Evolutionary conservation across 2,329 filamentous ascomycete species (phyloP), one percentile per base, ranked within the genome.

Genomic region (Penicillium aurantiogriseum): DNA sequence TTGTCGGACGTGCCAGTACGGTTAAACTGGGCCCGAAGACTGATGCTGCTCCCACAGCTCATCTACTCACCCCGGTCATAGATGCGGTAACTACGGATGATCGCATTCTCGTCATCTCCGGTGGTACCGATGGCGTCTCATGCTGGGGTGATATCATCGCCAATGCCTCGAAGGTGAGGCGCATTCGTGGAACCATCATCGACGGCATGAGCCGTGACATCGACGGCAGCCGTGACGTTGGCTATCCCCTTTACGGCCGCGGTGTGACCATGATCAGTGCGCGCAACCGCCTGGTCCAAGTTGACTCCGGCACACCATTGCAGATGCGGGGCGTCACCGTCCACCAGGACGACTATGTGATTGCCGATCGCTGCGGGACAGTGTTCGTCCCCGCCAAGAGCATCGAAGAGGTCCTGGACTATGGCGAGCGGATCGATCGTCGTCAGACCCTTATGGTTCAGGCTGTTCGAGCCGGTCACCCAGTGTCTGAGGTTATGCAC

Each of bases 181-280:
- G 47, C 0, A 70, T 72, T 17, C 68, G 70, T 2, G 70, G 70
- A 4, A 68, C 70, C 3, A 53, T 72, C 58, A 69, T 72, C n/a
- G 69, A 72, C 35, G 70, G 70, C 19, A 63, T 70, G 66, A 67
- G 69, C 36, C 69, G 70, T 7, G 70, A 72, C 15, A 72, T 74
- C 11, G 69, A 74, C 35, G 72, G 71, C 5, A 69, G 70, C 36
- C 68, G 69, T 1, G 68, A 73, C 0, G 61, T 68, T 19, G 61
- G 65, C 21, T 75, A 73, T 54, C 71, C 72, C 11, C 68, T 74
- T 5, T 74, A 68, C 50, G 71, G 72, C 35, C 65, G 67, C 2
- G 71, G 70, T 0, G 65, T 71, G 8, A 69, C 64, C 0, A 73
- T 73, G 67, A 66, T 74, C 52, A 72, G 71, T 45, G 70, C 68